A percentile compares a stretch with the other conserved stretches of the same genome.
These are phyloP conservation scores for Pholiota molesta DNA, from an alignment of 768 basidiomycete genomes.

Conservation along the genomic window DNA sequence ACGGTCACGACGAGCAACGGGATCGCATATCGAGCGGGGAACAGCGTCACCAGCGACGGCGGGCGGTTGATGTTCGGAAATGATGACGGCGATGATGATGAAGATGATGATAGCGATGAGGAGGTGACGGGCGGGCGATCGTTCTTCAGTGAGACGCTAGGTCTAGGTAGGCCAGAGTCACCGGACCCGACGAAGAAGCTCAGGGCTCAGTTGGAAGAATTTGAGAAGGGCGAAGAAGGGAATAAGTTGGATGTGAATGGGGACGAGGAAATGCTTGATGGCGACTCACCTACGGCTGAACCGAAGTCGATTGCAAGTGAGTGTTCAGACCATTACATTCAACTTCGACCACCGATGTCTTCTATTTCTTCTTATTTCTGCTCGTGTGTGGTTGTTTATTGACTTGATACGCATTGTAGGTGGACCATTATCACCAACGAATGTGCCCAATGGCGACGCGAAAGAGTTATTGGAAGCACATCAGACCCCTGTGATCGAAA, in stretches of 20 bases:
- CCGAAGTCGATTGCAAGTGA: conserved; percentile 11
- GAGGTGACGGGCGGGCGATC: conserved; percentile 37
- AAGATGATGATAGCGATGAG: conserved; percentile 56
- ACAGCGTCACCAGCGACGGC: conserved; percentile 50
- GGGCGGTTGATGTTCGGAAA: conserved; percentile 65
- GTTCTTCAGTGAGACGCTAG: conserved; percentile 53
- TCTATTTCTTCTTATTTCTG: neutral
- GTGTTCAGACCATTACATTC: neutral
- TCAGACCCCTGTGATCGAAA: conserved; percentile 20
- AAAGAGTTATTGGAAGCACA: conserved; percentile 18
- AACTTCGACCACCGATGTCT: neutral
- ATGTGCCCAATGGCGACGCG: conserved; percentile 24
- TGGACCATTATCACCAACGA: conserved; percentile 10
- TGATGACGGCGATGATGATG: conserved; percentile 64
- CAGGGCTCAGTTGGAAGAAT: conserved; percentile 64
- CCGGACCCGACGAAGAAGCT: conserved; percentile 58
- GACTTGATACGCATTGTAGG: conserved; percentile 1
- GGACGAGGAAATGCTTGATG: conserved; percentile 42
- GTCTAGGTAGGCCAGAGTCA: conserved; percentile 44
- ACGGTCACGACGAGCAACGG: conserved; percentile 46
- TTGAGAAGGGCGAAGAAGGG: conserved; percentile 48
- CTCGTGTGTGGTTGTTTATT: neutral
- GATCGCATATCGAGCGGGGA: conserved; percentile 65
- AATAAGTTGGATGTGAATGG: conserved; percentile 34
- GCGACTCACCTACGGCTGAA: conserved; percentile 26